Evolutionary conservation across 2,329 filamentous ascomycete species (phyloP).

Genomic region (Fusarium hainanense): DNA sequence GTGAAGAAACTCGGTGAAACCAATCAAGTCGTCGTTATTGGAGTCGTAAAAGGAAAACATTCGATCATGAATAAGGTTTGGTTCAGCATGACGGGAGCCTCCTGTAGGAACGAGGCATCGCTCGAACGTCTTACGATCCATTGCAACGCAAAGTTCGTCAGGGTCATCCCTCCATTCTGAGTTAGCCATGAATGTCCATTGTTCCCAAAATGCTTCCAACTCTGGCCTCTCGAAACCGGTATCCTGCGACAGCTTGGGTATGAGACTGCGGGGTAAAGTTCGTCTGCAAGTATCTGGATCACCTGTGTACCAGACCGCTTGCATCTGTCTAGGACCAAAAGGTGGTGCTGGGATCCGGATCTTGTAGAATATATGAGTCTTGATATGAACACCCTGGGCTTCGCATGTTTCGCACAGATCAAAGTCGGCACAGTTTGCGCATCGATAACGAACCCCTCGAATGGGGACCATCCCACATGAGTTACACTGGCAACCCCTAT

Average conservation of each 20-base stretch:
- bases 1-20: conserved; percentile 90
- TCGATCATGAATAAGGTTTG: conserved; percentile 93
- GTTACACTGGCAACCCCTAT: conserved; percentile 93
- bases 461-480: conserved; percentile 89
- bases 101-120: conserved; percentile 89
- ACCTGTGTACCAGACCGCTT: conserved; percentile 88
- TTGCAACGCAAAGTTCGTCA: conserved; percentile 79
- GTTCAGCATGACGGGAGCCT: conserved; percentile 78
- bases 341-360: conserved; percentile 89
- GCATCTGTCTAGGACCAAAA: conserved; percentile 81
- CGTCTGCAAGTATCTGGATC: conserved; percentile 79
- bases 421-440: conserved; percentile 94
- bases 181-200: conserved; percentile 94
- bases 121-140: conserved; percentile 94
- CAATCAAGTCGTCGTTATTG: conserved; percentile 88
- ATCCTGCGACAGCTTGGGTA: conserved; percentile 74
- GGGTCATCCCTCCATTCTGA: conserved; percentile 86
- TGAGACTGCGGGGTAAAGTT: conserved; percentile 73
- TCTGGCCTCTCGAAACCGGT: conserved; percentile 87
- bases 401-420: conserved; percentile 97
- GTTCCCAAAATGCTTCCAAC: conserved; percentile 94
- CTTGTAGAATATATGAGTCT: conserved; percentile 97
- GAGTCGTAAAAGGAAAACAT: conserved; percentile 98
- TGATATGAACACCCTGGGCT: conserved; percentile 78
- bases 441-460: conserved; percentile 90